Percentiles rank a stretch among this genome's conserved stretches.
Conservation (phyloP, 148 eudicot genomes). For the Dianthus caryophyllus region DNA sequence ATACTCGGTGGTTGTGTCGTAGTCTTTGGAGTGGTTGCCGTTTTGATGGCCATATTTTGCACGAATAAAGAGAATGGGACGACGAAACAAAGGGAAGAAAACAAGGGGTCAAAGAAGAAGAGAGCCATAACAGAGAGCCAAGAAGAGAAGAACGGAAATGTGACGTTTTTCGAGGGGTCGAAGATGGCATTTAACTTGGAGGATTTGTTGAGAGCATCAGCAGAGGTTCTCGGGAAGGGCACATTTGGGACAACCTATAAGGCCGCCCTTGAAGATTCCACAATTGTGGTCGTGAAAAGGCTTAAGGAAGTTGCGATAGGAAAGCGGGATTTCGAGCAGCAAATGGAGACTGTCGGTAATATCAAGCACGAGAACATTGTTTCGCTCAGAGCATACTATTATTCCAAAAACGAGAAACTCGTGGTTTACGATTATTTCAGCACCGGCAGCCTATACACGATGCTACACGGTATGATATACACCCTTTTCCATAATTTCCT, state of each 20-base stretch:
- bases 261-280: constrained; percentile 68
- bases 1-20: constrained; percentile 40
- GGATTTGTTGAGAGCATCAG: constrained; percentile 77
- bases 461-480: constrained; percentile 62
- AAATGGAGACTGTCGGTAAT: constrained; percentile 65
- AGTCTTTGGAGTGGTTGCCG: constrained; percentile 34
- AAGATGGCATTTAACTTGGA: constrained; percentile 62
- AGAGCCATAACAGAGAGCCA: constrained; percentile 23
- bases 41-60: constrained; percentile 40
- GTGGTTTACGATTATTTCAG: constrained; percentile 66
- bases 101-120: constrained; percentile 26
- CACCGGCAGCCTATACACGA: constrained; percentile 50
- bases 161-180: constrained; percentile 58
- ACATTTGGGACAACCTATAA: constrained; percentile 67
- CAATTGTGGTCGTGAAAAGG: constrained; percentile 64
- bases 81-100: constrained; percentile 25
- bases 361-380: constrained; percentile 77
- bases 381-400: constrained; percentile 69
- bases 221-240: constrained; percentile 84
- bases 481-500: neutral
- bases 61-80: constrained; percentile 25
- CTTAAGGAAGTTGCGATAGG: constrained; percentile 53
- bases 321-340: constrained; percentile 71
- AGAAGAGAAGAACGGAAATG: constrained; percentile 35
- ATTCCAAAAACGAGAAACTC: constrained; percentile 84